These are phyloP conservation scores for Haplosporangium gracile DNA, from an alignment of 192 early-diverging fungal genomes.

Conservation along the genomic window DNA sequence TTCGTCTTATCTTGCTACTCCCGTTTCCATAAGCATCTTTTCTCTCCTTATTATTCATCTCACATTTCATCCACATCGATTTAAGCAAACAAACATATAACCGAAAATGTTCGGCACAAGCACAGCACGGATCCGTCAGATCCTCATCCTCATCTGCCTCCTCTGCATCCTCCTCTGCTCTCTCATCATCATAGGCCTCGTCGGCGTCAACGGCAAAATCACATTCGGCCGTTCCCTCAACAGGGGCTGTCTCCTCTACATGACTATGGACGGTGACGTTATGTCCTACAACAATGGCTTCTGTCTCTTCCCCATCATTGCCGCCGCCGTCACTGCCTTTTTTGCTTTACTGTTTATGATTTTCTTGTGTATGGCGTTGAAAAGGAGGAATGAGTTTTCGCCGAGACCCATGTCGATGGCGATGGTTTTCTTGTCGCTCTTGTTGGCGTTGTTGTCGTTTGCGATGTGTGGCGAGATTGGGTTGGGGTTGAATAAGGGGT, in stretches of 20 bases:
- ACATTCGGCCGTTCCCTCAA: background rate
- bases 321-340: slow-evolving; percentile 17
- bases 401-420: background rate
- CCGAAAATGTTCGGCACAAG: background rate
- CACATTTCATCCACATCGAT: background rate
- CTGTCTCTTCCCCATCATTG: slow-evolving; percentile 50
- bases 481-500: slow-evolving; percentile 40
- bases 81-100: background rate
- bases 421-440: background rate
- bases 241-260: slow-evolving; percentile 29
- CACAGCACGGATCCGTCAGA: slow-evolving; percentile 15
- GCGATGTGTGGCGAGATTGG: slow-evolving; percentile 45
- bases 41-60: no score
- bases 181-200: slow-evolving; percentile 30
- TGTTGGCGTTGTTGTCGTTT: slow-evolving; percentile 29
- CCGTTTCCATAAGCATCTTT: no score
- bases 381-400: slow-evolving; percentile 3
- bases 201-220: slow-evolving; percentile 26
- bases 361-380: background rate
- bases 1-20: no score
- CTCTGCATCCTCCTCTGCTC: background rate
- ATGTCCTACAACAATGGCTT: slow-evolving; percentile 18
- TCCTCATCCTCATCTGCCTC: slow-evolving; percentile 16
- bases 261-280: slow-evolving; percentile 9
- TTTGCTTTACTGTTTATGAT: slow-evolving; percentile 15